A percentile compares a stretch with the other conserved stretches of the same genome.
phyloP scores from a whole-genome alignment of 169 alveolate genomes.

The Plasmodium chabaudi region DNA sequence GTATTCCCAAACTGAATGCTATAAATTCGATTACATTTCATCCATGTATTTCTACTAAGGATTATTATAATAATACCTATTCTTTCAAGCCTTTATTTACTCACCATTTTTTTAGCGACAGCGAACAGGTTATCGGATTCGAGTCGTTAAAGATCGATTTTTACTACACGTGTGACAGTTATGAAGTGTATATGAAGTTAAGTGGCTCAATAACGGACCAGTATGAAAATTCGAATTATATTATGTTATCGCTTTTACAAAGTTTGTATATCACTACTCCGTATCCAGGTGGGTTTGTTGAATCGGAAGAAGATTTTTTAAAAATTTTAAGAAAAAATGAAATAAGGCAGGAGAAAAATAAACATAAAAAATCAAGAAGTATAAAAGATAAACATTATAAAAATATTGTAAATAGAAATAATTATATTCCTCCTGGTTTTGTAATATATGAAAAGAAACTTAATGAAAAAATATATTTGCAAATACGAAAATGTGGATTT shows the following conservation, averaged over 20 bases:
- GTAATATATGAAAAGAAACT: slow-evolving; percentile 53
- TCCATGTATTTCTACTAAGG: slow-evolving; percentile 77
- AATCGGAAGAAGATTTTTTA: slow-evolving; percentile 60
- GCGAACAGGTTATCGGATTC: slow-evolving; percentile 76
- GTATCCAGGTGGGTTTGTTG: slow-evolving; percentile 71
- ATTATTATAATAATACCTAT: slow-evolving; percentile 74
- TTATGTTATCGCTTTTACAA: slow-evolving; percentile 66
- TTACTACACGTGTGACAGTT: slow-evolving; percentile 61
- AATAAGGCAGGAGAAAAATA: neutral
- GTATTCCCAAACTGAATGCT: slow-evolving; percentile 69
- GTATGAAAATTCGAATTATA: slow-evolving; percentile 64
- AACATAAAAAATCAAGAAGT: neutral
- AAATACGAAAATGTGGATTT: slow-evolving; percentile 70
- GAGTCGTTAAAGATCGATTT: slow-evolving; percentile 48
- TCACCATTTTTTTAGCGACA: slow-evolving; percentile 79
- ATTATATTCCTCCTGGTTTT: slow-evolving; percentile 69
- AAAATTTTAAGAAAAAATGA: slow-evolving; percentile 36
- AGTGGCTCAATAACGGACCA: slow-evolving; percentile 60
- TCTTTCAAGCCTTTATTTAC: slow-evolving; percentile 79
- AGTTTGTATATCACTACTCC: slow-evolving; percentile 69
- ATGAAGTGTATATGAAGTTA: slow-evolving; percentile 66
- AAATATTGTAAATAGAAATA: neutral
- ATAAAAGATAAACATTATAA: neutral
- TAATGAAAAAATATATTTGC: slow-evolving; percentile 64
- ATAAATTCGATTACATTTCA: slow-evolving; percentile 72